These are phyloP conservation scores for Trifolium fragiferum DNA, from an alignment of 306 rosid species.

Conservation along the genomic window DNA sequence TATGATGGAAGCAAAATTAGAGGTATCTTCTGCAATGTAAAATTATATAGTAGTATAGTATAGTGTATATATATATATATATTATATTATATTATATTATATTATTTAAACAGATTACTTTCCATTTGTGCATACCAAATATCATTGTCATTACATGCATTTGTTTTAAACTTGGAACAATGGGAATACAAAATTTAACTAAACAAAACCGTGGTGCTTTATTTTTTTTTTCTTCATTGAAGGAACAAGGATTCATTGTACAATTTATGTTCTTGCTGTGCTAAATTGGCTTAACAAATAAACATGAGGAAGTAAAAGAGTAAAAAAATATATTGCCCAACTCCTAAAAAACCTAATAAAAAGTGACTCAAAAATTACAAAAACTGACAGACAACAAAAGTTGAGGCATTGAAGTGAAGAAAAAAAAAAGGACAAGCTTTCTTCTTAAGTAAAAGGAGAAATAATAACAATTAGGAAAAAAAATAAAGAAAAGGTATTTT, in stretches of 20 bases:
- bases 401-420: slow-evolving; percentile 34
- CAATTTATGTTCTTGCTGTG: slow-evolving; percentile 41
- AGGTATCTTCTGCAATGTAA: background rate
- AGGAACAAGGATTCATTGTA: slow-evolving; percentile 47
- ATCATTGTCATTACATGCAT: background rate
- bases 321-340: slow-evolving; percentile 18
- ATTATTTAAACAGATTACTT: background rate
- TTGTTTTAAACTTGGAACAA: slow-evolving; percentile 7
- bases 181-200: background rate
- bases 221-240: slow-evolving; percentile 45
- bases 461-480: slow-evolving; percentile 42
- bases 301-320: slow-evolving; percentile 14
- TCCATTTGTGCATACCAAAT: background rate
- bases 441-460: slow-evolving; percentile 27
- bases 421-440: slow-evolving; percentile 1
- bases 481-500: slow-evolving; percentile 1
- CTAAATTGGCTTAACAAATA: slow-evolving; percentile 40
- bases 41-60: too few species aligned
- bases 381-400: slow-evolving; percentile 39
- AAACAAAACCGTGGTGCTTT: slow-evolving; percentile 35
- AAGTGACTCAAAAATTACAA: slow-evolving; percentile 45
- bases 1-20: slow-evolving; percentile 5
- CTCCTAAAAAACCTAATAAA: slow-evolving; percentile 46
- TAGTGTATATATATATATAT: too few species aligned
- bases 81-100: too few species aligned